Percentiles rank a stretch among this genome's conserved stretches.
These are phyloP conservation scores for Cryptococcus maquisensis DNA, from an alignment of 1,284 basidiomycete species.

Conservation along the genomic window DNA sequence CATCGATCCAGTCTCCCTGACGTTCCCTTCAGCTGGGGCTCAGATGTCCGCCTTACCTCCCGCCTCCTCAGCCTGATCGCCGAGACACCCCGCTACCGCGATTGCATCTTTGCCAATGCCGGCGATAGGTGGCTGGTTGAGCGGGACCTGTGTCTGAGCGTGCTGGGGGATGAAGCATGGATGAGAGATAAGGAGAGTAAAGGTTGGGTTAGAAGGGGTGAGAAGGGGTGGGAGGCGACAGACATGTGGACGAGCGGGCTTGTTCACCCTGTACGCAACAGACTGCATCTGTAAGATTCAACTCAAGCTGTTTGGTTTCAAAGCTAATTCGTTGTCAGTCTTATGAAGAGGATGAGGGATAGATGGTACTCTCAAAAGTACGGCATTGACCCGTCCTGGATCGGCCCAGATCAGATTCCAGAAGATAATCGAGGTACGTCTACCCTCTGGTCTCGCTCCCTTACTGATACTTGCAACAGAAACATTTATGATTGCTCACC, in stretches of 20 bases:
- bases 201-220: background rate
- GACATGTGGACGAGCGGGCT: background rate
- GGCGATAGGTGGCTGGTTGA: conserved; percentile 1
- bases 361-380: background rate
- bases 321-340: background rate
- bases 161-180: conserved; percentile 4
- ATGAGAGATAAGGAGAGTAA: conserved; percentile 7
- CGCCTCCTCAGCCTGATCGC: background rate
- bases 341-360: conserved; percentile 2
- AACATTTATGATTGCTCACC: background rate
- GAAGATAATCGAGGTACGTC: background rate
- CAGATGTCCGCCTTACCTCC: background rate
- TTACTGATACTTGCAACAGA: background rate
- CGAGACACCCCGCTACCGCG: background rate
- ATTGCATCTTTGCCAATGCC: background rate
- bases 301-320: background rate
- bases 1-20: background rate
- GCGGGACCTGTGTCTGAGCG: conserved; percentile 1
- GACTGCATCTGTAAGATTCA: conserved; percentile 2
- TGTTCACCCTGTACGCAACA: conserved; percentile 1
- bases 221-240: conserved; percentile 1
- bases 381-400: background rate
- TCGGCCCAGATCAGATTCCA: background rate
- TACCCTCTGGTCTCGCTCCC: background rate
- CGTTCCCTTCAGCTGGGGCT: background rate